phyloP scores from a whole-genome alignment of 2,329 filamentous ascomycete genomes.

The Grosmannia serpens region DNA sequence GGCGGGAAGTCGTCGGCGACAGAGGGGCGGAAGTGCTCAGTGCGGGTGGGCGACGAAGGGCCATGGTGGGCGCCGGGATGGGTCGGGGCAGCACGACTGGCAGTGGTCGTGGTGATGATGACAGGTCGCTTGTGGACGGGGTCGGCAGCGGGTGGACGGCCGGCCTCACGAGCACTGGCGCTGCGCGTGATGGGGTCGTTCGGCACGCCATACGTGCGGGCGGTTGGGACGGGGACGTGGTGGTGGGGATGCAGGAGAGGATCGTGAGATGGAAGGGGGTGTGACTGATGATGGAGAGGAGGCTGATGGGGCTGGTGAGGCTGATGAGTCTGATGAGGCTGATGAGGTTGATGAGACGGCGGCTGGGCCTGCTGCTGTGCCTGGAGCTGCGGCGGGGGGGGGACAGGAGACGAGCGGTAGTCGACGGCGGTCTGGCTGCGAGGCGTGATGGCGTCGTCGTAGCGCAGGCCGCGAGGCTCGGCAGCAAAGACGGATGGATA shows the following conservation, averaged over 20 bases:
- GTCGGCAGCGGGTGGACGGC: conserved; percentile 42
- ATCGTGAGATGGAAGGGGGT: background rate
- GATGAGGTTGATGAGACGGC: background rate
- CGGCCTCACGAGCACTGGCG: conserved; percentile 34
- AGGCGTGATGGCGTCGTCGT: conserved; percentile 10
- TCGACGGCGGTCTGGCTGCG: conserved; percentile 6
- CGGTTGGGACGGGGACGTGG: conserved; percentile 23
- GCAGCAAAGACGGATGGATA: conserved; percentile 28
- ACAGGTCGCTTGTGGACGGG: conserved; percentile 37
- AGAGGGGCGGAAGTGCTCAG: conserved; percentile 21
- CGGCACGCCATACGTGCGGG: conserved; percentile 41
- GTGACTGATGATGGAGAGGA: background rate
- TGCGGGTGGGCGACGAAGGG: conserved; percentile 24
- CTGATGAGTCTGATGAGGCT: background rate
- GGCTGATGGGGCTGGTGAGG: background rate
- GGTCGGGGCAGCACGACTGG: conserved; percentile 12
- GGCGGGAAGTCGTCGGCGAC: conserved; percentile 31
- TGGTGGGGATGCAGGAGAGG: background rate
- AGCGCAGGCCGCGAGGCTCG: conserved; percentile 35
- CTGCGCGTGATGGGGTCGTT: conserved; percentile 38
- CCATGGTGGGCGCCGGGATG: background rate
- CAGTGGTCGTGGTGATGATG: conserved; percentile 44
- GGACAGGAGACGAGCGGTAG: conserved; percentile 9
- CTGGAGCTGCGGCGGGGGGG: conserved; percentile 11
- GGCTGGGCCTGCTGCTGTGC: background rate